Percentiles rank a stretch among this genome's conserved stretches.
phyloP scores from a whole-genome alignment of 495 filamentous ascomycete genomes.

The Hypoxylon perforatum region DNA sequence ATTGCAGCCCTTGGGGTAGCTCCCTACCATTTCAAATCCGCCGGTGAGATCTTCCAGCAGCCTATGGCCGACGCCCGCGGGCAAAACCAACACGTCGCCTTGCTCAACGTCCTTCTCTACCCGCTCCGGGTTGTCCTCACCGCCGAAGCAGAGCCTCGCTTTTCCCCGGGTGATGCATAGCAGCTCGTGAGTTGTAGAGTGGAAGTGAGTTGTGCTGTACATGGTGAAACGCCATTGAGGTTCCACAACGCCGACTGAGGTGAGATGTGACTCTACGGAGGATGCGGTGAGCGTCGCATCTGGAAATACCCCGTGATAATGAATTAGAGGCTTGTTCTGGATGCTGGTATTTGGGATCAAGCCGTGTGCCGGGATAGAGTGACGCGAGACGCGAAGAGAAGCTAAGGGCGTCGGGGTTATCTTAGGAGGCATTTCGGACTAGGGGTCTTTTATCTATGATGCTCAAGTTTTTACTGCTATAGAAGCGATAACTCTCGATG shows the following conservation, averaged over 20 bases:
- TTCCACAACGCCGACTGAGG: slow-evolving; percentile 60
- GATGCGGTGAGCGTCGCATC: slow-evolving; percentile 43
- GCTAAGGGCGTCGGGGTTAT: slow-evolving; percentile 58
- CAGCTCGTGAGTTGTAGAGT: slow-evolving; percentile 74
- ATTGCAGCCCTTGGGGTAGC: slow-evolving; percentile 65
- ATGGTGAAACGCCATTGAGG: slow-evolving; percentile 77
- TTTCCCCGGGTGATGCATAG: slow-evolving; percentile 67
- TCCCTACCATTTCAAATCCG: slow-evolving; percentile 73
- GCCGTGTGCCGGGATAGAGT: slow-evolving; percentile 67
- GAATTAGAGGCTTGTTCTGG: slow-evolving; percentile 69
- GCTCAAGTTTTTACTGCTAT: no score
- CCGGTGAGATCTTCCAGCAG: slow-evolving; percentile 64
- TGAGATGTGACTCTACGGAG: slow-evolving; percentile 65
- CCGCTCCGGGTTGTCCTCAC: slow-evolving; percentile 67
- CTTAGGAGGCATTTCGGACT: slow-evolving; percentile 42
- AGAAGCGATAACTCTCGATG: no score
- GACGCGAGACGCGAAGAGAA: slow-evolving; percentile 63
- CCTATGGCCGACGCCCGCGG: slow-evolving; percentile 73
- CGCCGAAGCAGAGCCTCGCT: slow-evolving; percentile 74
- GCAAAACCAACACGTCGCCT: slow-evolving; percentile 74
- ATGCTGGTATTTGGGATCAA: slow-evolving; percentile 74
- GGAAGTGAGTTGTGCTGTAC: slow-evolving; percentile 73
- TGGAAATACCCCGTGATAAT: slow-evolving; percentile 46
- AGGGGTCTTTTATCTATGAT: no score
- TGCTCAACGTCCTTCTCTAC: slow-evolving; percentile 65